Base-by-base conservation (phyloP, 1,139 yeast genomes). In the Blastobotrys persicus region DNA sequence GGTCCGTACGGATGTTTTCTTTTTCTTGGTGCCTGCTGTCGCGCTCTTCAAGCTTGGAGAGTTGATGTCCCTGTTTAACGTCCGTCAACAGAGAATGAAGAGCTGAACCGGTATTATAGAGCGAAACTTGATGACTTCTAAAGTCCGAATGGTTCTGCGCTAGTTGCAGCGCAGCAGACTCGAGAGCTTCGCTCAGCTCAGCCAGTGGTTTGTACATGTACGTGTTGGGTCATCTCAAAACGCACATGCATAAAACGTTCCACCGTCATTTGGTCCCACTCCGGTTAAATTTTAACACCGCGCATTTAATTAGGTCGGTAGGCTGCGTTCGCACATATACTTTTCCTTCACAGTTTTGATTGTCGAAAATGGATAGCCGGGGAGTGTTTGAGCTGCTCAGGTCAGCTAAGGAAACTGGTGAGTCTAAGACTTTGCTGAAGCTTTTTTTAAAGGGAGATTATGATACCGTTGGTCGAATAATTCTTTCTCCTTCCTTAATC, bases 381-480 rank as follows among this genome's bases (percentile, higher is more conserved):
- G 47, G 56, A 20, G 59, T 60, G 9, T 60, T 55, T 44, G 62
- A 58, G 40, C 52, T 56, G 31, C 47, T 61, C 33, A 61, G 55
- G 51, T 52, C 58, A 20, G 55, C 57, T 19, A 47, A 51, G 46
- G 60, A 56, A 44, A 53, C 59, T 17, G 59, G 61, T 58, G 50
- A 44, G 61, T 45, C 7, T 35, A n/a, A 16, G 35, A 32, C 13
- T 13, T n/a, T 6, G 31, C 6, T 26, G 31, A 26, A 7, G 31
- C n/a, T n/a, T n/a, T n/a, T n/a, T n/a, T n/a, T n/a, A n/a, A n/a
- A n/a, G n/a, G n/a, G n/a, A n/a, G n/a, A n/a, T n/a, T n/a, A n/a
- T n/a, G n/a, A n/a, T n/a, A n/a, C n/a, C n/a, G n/a, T n/a, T n/a
- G n/a, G n/a, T n/a, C n/a, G n/a, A n/a, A n/a, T n/a, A n/a, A n/a